Conservation (phyloP, 495 filamentous ascomycete species). For the Tricharina praecox region DNA sequence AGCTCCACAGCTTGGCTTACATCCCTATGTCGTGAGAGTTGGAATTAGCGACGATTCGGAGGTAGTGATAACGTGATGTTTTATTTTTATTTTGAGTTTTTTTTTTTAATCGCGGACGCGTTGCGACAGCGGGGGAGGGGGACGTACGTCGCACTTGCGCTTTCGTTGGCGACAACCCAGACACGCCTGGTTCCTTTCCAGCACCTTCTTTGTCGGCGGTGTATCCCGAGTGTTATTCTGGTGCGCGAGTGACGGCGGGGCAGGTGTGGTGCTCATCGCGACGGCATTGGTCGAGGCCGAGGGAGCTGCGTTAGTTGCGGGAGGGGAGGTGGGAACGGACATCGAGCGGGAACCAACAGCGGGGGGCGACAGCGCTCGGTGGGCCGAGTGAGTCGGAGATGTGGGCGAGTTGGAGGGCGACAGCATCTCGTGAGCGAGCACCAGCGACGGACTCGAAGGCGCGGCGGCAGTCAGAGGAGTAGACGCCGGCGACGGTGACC, state of each 20-base stretch:
- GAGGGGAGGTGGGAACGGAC: background rate
- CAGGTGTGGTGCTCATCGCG: background rate
- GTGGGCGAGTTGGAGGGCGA: constrained; percentile 1
- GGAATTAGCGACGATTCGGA: constrained; percentile 3
- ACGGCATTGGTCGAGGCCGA: constrained; percentile 11
- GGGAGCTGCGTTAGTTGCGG: constrained; percentile 3
- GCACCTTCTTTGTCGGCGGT: constrained; percentile 23
- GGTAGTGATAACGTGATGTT: constrained; percentile 1
- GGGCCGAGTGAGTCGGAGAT: background rate
- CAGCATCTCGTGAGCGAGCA: background rate
- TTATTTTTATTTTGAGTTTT: too few species aligned
- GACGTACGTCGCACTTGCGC: constrained; percentile 24
- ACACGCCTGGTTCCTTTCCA: constrained; percentile 24
- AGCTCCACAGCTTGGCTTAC: constrained; percentile 23
- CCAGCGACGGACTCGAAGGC: background rate
- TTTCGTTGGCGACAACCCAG: constrained; percentile 23
- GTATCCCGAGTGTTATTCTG: background rate
- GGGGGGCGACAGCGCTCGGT: background rate
- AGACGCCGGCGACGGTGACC: background rate
- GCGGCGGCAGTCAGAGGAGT: background rate
- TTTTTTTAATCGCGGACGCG: too few species aligned
- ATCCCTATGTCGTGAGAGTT: constrained; percentile 12
- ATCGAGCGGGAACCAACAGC: background rate
- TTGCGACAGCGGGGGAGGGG: background rate
- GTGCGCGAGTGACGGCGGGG: background rate